phyloP scores from a whole-genome alignment of 1,284 basidiomycete species.

The Fomitopsis palustris region DNA sequence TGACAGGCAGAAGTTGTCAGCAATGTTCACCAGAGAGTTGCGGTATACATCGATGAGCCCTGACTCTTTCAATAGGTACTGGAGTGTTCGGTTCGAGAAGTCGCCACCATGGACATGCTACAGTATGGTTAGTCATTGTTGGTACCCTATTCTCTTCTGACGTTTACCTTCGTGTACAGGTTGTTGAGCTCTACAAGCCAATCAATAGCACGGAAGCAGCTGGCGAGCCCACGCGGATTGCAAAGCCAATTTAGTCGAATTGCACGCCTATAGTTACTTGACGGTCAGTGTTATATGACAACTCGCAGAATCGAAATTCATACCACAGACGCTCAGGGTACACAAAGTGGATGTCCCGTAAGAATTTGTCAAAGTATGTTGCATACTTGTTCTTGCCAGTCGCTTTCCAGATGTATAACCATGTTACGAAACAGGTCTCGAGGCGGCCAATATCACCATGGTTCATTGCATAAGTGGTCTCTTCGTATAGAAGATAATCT shows the following conservation, averaged over 20 bases:
- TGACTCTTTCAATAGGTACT: too few species aligned
- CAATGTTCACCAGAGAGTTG: too few species aligned
- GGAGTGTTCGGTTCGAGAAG: too few species aligned
- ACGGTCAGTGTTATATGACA: background rate
- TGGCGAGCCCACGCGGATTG: conserved; percentile 21
- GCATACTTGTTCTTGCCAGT: conserved; percentile 37
- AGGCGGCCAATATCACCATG: conserved; percentile 34
- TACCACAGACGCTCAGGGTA: conserved; percentile 29
- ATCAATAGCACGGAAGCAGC: conserved; percentile 20
- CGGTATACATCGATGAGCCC: too few species aligned
- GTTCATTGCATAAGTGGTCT: conserved; percentile 30
- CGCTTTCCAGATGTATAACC: conserved; percentile 29
- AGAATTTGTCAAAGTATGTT: conserved; percentile 18
- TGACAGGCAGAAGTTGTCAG: too few species aligned
- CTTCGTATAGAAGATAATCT: conserved; percentile 32
- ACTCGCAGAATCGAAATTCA: background rate
- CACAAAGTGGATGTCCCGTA: conserved; percentile 25
- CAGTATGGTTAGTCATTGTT: too few species aligned
- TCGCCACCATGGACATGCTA: too few species aligned
- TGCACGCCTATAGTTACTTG: conserved; percentile 7
- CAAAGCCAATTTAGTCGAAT: conserved; percentile 22
- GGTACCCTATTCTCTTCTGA: too few species aligned
- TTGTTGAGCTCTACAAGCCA: conserved; percentile 25
- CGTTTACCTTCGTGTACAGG: conserved; percentile 21
- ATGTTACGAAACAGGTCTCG: conserved; percentile 25